phyloP scores from a whole-genome alignment of 371 early-diverging fungal genomes.

The Syncephalis fuscata region DNA sequence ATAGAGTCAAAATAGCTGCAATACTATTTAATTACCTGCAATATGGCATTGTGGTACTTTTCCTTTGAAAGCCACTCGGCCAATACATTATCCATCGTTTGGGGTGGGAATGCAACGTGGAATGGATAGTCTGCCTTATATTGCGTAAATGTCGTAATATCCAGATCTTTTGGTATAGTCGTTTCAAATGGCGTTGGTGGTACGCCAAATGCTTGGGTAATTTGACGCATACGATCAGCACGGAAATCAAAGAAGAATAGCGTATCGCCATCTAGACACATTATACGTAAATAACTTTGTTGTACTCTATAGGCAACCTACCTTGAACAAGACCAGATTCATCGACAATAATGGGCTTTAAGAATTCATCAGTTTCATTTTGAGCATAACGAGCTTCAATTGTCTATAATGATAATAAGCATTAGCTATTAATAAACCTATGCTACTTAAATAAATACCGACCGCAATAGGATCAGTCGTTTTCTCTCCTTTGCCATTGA shows the following conservation, averaged over 20 bases:
- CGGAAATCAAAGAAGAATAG: conserved; percentile 93
- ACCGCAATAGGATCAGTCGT: conserved; percentile 29
- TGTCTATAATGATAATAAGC: conserved; percentile 16
- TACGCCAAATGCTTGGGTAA: conserved; percentile 77
- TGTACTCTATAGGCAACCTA: conserved; percentile 10
- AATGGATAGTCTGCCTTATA: conserved; percentile 93
- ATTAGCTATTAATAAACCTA: background rate
- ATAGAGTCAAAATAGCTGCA: background rate
- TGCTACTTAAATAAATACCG: conserved; percentile 11
- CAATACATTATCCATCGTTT: conserved; percentile 91
- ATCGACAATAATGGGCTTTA: conserved; percentile 89
- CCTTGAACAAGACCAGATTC: conserved; percentile 55
- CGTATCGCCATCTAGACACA: conserved; percentile 47
- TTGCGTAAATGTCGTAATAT: conserved; percentile 93
- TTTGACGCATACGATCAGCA: conserved; percentile 98
- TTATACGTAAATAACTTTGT: background rate
- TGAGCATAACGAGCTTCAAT: conserved; percentile 68
- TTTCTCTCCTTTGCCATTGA: conserved; percentile 67
- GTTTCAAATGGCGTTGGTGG: conserved; percentile 75
- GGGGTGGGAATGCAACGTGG: conserved; percentile 85
- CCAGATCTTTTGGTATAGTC: conserved; percentile 55
- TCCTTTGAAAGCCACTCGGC: conserved; percentile 88
- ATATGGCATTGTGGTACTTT: conserved; percentile 85
- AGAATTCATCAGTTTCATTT: conserved; percentile 94
- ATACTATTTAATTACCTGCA: conserved; percentile 21